Conservation (phyloP, 1,284 basidiomycete genomes). For the Boletus hoseneyae region DNA sequence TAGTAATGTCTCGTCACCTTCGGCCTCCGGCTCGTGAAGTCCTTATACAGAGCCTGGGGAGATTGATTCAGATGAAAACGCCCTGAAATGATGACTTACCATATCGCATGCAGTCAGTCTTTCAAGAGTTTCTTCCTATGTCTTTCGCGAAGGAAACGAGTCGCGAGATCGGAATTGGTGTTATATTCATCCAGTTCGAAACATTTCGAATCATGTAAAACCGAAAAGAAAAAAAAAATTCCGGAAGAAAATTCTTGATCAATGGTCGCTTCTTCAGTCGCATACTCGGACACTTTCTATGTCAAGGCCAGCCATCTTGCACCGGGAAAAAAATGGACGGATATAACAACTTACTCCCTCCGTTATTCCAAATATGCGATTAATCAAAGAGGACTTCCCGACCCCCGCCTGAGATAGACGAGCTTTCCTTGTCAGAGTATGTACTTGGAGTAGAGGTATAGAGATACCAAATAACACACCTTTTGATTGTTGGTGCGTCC, state of each 20-base stretch:
- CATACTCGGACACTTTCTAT: conserved; percentile 8
- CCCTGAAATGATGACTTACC: not conserved
- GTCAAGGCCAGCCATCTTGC: not conserved
- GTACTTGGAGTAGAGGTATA: no score
- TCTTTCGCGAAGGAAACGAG: conserved; percentile 6
- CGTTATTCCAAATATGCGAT: conserved; percentile 10
- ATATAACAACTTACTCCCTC: no score
- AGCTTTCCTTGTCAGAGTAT: no score
- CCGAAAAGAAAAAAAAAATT: not conserved
- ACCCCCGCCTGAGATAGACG: conserved; percentile 5
- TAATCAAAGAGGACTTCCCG: conserved; percentile 9
- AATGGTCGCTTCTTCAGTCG: conserved; percentile 4
- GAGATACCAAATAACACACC: no score
- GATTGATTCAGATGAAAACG: not conserved
- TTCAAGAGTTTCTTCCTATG: not conserved
- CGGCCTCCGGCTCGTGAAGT: conserved; percentile 9
- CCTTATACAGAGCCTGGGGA: conserved; percentile 9
- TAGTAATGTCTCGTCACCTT: conserved; percentile 8
- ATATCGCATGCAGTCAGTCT: conserved; percentile 9
- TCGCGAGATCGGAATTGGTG: conserved; percentile 1
- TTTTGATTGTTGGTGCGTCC: no score
- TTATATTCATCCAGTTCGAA: conserved; percentile 4
- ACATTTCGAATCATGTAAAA: conserved; percentile 9
- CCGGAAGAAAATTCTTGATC: conserved; percentile 10
- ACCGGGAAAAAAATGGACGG: not conserved